Base-by-base conservation (phyloP, 2,329 filamentous ascomycete species). In the Pseudocercospora vitis region DNA sequence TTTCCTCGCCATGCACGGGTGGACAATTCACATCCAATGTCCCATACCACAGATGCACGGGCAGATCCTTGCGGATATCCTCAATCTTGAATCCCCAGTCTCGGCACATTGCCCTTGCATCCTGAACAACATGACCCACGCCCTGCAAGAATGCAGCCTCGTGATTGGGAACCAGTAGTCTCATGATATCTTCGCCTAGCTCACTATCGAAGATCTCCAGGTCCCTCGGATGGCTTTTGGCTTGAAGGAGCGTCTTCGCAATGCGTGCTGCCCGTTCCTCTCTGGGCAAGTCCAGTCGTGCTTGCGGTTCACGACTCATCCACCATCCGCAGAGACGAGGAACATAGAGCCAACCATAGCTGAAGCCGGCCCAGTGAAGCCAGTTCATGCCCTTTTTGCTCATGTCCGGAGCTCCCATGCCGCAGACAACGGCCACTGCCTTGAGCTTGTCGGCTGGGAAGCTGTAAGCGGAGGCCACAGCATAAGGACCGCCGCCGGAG, bases 401-500 rank as follows among this genome's bases (percentile, higher is more conserved):
- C 37, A 47, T 47, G 14, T 47, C 44, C 3, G 44, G 26, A 7
- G 29, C 16, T 47, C 44, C 44, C 26, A 47, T 29, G 16, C 50
- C 50, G 26, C 33, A 44, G 7, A 53, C 45, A 8, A 49, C 48
- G 1, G 45, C 37, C 9, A 53, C 23, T 6, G 33, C 46, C 31
- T 49, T 53, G 14, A 53, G 8, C 9, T 40, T 40, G 37, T 40
- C 37, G 37, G 35, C 45, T 14, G 73, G 69, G 12, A 79, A 60
- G 3, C 57, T 54, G 35, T 70, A 66, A 9, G 76, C 70, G 57
- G 76, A 80, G 18, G 76, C 77, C 8, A 79, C 62, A 1, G 72
- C 71, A 58, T 76, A 79, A 0, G 77, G 75, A 1, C 74, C 74
- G 16, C 78, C 78, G 6, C 76, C 77, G 0, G 73, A 77, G 3